phyloP scores from a whole-genome alignment of 1,284 basidiomycete genomes.

The Leccinum fuscescens region DNA sequence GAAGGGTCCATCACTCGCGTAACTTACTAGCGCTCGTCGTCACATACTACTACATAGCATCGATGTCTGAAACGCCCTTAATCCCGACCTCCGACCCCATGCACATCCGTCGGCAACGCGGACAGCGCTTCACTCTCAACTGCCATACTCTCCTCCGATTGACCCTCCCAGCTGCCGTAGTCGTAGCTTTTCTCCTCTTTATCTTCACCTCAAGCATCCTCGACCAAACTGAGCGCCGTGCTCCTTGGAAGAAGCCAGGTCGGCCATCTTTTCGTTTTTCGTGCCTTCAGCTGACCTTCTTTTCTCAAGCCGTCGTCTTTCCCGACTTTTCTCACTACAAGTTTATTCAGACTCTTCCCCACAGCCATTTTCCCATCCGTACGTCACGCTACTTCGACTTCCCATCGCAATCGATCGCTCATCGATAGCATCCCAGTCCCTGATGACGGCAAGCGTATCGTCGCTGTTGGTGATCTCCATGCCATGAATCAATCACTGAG shows the following conservation, averaged over 20 bases:
- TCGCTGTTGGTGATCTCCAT: constrained; percentile 84
- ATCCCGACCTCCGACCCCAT: constrained; percentile 2
- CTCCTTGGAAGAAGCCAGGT: constrained; percentile 25
- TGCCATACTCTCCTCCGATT: constrained; percentile 2
- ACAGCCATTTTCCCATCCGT: constrained; percentile 55
- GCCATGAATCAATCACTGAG: constrained; percentile 69
- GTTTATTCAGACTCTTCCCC: constrained; percentile 41
- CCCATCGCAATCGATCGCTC: neutral
- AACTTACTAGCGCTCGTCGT: neutral
- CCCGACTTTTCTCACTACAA: constrained; percentile 60
- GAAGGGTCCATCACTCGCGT: constrained; percentile 18
- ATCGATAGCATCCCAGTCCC: constrained; percentile 39
- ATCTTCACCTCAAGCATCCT: constrained; percentile 37
- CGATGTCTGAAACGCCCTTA: constrained; percentile 16
- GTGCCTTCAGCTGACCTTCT: neutral
- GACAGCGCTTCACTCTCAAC: neutral
- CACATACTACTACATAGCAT: neutral
- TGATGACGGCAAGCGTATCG: constrained; percentile 49
- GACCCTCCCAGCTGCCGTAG: constrained; percentile 23
- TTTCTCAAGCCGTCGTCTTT: constrained; percentile 29
- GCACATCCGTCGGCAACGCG: constrained; percentile 2
- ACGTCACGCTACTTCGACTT: constrained; percentile 11
- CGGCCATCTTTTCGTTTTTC: neutral
- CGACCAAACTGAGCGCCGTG: constrained; percentile 6
- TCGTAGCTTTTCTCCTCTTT: constrained; percentile 42